Conservation (phyloP, 352 stramenopile species). For the Peronospora belbahrii region DNA sequence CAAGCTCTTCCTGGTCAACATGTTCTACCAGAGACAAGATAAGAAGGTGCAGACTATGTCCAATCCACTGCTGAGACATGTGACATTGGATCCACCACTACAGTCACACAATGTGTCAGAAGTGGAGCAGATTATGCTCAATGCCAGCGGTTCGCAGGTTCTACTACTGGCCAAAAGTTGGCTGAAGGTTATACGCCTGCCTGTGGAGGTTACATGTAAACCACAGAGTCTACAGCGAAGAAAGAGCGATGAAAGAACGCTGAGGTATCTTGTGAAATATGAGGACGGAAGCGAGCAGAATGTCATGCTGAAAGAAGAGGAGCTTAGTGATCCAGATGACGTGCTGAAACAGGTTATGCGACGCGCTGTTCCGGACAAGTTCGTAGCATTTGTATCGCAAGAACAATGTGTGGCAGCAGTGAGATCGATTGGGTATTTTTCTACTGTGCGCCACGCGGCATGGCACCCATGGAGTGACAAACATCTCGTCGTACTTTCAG, state of each 20-base stretch:
- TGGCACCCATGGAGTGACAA: constrained; percentile 71
- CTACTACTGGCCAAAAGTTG: constrained; percentile 50
- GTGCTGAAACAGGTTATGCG: constrained; percentile 30
- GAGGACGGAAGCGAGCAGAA: constrained; percentile 36
- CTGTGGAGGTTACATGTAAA: constrained; percentile 15
- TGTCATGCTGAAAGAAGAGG: constrained; percentile 12
- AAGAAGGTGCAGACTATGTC: constrained; percentile 3
- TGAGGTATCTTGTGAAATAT: constrained; percentile 43
- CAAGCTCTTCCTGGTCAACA: constrained; percentile 43
- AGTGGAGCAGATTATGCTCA: constrained; percentile 56
- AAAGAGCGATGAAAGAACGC: constrained; percentile 5
- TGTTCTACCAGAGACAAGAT: constrained; percentile 35
- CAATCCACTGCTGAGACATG: constrained; percentile 33
- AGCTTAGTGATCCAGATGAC: constrained; percentile 14
- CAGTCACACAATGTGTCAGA: constrained; percentile 33
- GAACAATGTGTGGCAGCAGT: constrained; percentile 47
- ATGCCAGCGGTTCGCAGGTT: constrained; percentile 41
- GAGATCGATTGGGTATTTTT: constrained; percentile 50
- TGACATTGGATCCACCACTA: constrained; percentile 55
- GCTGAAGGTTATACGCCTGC: constrained; percentile 55
- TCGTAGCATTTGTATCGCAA: constrained; percentile 40
- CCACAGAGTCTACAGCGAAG: constrained; percentile 14
- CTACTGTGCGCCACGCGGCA: constrained; percentile 39
- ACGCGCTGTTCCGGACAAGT: constrained; percentile 13
- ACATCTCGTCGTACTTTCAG: constrained; percentile 66